Evolutionary conservation across 176 grass and related monocot species (phyloP), one percentile per base, ranked within the genome.

Genomic region (Alloteropsis semialata): DNA sequence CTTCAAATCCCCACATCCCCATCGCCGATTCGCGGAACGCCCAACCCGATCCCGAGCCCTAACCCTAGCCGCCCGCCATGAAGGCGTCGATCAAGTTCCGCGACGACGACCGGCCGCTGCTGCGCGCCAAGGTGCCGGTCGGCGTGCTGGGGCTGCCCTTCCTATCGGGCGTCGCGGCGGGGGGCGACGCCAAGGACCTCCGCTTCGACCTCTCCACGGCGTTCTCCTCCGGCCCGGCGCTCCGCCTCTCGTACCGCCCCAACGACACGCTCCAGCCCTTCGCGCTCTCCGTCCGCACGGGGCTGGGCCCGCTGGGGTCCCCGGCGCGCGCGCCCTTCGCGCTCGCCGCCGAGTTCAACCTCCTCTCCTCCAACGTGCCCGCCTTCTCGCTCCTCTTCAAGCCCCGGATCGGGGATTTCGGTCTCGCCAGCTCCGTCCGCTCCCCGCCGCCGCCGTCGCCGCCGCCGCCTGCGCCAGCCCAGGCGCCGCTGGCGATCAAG

Each of bases 11-110:
- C 24, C 67, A 44, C 36, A 22, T 11, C 32, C 78, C 72, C 82
- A 5, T 44, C 29, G 28, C 33, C 27, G 22, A 56, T 44, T 65
- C 13, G 10, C 27, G 27, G 11, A 59, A 64, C 54, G 45, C 34
- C 51, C 41, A 42, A 25, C 55, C 48, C 60, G 12, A 67, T 11
- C 30, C 48, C n/a, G n/a, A 58, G n/a, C 55, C 39, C 67, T 74
- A 87, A 83, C 74, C 88, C 80, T 87, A 79, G 67, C 81, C 38
- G 1, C n/a, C 30, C 63, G 65, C 64, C 62, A 95, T 98, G 96
- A 98, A 95, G 91, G 92, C 92, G 24, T 95, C 96, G 6, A 90
- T 98, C 92, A 93, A 82, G 87, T 93, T 98, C 83, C 89, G 91
- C 49, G 96, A 98, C 59, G 92, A 98, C 33, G 84, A 88, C 74